These are phyloP conservation scores for Afroboletus lepidellus DNA, from an alignment of 1,284 basidiomycete species.

Conservation along the genomic window DNA sequence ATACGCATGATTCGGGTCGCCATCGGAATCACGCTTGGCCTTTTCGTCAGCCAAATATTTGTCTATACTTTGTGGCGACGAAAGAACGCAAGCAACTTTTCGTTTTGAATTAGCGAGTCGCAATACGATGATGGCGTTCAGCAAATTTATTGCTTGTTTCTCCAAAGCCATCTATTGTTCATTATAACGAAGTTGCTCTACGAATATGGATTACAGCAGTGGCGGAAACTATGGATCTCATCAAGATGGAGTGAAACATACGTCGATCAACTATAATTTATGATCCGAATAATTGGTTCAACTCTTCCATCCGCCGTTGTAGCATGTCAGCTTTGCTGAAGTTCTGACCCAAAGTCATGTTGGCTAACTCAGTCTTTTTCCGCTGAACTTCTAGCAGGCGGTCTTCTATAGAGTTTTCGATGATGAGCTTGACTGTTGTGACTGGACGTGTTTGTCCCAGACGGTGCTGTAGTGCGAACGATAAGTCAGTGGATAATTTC, in stretches of 20 bases:
- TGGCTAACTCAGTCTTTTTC: constrained; percentile 92
- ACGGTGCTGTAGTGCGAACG: constrained; percentile 61
- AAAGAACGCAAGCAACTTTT: constrained; percentile 74
- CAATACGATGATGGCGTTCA: neutral
- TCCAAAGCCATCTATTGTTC: constrained; percentile 26
- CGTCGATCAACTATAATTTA: constrained; percentile 31
- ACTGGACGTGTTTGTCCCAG: constrained; percentile 92
- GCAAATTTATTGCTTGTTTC: neutral
- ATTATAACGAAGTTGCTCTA: constrained; percentile 33
- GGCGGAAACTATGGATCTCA: constrained; percentile 22
- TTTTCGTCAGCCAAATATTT: constrained; percentile 77
- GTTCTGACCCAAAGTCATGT: constrained; percentile 82
- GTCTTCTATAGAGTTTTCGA: constrained; percentile 92
- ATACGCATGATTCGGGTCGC: constrained; percentile 82
- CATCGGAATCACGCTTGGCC: constrained; percentile 82
- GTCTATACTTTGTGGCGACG: constrained; percentile 75
- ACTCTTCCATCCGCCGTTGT: constrained; percentile 81
- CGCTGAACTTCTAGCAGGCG: constrained; percentile 86
- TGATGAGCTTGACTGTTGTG: constrained; percentile 88
- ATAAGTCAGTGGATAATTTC: constrained; percentile 6
- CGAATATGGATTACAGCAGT: constrained; percentile 32
- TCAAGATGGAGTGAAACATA: constrained; percentile 15
- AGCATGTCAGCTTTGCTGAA: constrained; percentile 82
- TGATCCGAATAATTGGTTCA: constrained; percentile 63
- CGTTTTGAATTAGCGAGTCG: constrained; percentile 51